phyloP scores from a whole-genome alignment of 2,329 filamentous ascomycete species.

The Phialocephala subalpina region DNA sequence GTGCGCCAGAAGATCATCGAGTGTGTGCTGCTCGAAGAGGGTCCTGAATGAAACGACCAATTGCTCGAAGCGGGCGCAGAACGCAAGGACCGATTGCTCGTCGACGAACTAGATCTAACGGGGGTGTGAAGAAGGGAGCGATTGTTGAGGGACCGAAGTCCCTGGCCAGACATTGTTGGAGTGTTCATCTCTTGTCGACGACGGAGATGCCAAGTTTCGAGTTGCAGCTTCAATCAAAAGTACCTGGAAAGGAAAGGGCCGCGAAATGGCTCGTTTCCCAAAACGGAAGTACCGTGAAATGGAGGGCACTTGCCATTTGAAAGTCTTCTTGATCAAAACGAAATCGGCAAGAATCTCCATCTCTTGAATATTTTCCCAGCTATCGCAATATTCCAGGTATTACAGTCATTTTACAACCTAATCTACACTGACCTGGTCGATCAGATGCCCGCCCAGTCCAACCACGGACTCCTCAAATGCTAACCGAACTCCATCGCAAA shows the following conservation, averaged over 20 bases:
- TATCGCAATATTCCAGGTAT: not conserved
- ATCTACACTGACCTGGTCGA: conserved; percentile 5
- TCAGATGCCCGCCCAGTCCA: not conserved
- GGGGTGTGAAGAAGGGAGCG: conserved; percentile 30
- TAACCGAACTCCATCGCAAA: conserved; percentile 35
- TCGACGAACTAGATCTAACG: conserved; percentile 30
- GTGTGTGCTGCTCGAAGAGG: conserved; percentile 31
- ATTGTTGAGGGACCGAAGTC: conserved; percentile 20
- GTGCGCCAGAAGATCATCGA: conserved; percentile 37
- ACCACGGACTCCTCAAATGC: conserved; percentile 29
- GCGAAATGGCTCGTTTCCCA: not conserved
- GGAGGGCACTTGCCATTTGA: conserved; percentile 2
- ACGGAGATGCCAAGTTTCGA: not conserved
- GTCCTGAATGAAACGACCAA: conserved; percentile 31
- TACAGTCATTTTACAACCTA: conserved; percentile 13
- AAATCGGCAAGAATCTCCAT: not conserved
- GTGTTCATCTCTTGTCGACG: conserved; percentile 24
- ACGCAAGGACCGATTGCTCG: conserved; percentile 32
- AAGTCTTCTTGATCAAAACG: not conserved
- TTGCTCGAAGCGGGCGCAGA: conserved; percentile 31
- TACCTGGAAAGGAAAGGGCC: not conserved
- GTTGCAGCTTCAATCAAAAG: not conserved
- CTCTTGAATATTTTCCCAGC: not conserved
- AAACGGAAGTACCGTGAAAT: not conserved
- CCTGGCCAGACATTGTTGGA: conserved; percentile 30